Conservation (phyloP, 129 eudicot species). For the Gnaphalium uliginosum region DNA sequence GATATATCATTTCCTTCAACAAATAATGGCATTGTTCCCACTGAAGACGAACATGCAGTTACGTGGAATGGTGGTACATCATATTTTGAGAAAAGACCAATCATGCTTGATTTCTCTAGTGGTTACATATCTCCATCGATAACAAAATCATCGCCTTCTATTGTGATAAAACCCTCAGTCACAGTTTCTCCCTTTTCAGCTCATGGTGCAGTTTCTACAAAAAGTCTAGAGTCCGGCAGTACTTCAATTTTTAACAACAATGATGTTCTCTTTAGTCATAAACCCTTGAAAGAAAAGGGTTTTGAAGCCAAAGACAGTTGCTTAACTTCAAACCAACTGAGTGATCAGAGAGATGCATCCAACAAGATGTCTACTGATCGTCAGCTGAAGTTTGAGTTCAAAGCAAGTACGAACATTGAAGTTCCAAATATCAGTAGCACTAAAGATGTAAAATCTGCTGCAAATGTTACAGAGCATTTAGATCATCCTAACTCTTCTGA, state of each 20-base stretch:
- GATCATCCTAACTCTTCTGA: conserved; percentile 43
- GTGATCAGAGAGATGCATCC: background rate
- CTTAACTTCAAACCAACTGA: conserved; percentile 20
- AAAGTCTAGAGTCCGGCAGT: conserved; percentile 25
- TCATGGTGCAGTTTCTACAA: conserved; percentile 22
- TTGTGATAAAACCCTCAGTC: conserved; percentile 44
- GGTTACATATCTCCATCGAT: conserved; percentile 29
- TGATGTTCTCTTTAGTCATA: conserved; percentile 9
- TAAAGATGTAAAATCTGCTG: conserved; percentile 33
- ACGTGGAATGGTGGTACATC: conserved; percentile 32
- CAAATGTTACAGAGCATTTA: conserved; percentile 24
- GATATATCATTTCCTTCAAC: conserved; percentile 27
- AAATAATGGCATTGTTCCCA: conserved; percentile 23
- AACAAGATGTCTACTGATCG: conserved; percentile 14
- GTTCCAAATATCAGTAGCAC: conserved; percentile 32
- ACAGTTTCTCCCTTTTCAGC: conserved; percentile 22
- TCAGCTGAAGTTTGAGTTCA: conserved; percentile 13
- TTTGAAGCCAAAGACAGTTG: conserved; percentile 1
- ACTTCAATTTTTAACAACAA: conserved; percentile 8
- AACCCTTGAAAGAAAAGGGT: conserved; percentile 29
- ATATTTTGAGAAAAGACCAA: conserved; percentile 34
- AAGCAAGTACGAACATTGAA: conserved; percentile 32
- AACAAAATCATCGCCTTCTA: conserved; percentile 39
- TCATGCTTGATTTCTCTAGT: conserved; percentile 31
- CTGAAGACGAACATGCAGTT: conserved; percentile 20